Conservation (phyloP, 2,329 filamentous ascomycete species). For the Talaromyces rugulosus region DNA sequence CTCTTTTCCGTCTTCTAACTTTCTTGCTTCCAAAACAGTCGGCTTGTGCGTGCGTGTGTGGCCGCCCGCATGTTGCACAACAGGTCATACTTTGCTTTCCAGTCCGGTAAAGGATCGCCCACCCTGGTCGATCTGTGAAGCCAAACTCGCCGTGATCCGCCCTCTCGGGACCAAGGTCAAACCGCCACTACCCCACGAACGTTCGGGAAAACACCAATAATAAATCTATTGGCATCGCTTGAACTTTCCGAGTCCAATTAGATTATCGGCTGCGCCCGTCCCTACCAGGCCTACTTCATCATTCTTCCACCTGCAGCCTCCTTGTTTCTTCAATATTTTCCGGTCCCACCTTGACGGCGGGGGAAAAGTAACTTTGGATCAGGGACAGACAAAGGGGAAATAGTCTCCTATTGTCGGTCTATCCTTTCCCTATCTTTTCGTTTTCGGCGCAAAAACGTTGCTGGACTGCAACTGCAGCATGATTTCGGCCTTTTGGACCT, state of each 20-base stretch:
- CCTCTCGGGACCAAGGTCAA: constrained; percentile 5
- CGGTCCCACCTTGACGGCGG: neutral
- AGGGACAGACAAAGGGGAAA: neutral
- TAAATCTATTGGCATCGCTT: neutral
- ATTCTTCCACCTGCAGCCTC: neutral
- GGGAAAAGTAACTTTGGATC: neutral
- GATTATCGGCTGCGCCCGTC: neutral
- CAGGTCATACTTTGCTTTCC: constrained; percentile 2
- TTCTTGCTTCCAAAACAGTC: neutral
- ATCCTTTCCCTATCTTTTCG: neutral
- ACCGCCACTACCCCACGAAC: neutral
- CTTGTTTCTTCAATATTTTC: neutral
- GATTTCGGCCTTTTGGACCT: constrained; percentile 4
- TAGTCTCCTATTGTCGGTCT: neutral
- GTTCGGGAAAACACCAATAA: neutral
- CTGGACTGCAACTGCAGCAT: constrained; percentile 5
- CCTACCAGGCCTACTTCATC: neutral
- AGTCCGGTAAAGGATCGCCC: constrained; percentile 4
- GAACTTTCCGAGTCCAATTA: neutral
- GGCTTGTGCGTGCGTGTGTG: neutral
- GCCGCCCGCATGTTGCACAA: neutral
- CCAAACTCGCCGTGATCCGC: constrained; percentile 5
- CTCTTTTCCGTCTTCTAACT: neutral
- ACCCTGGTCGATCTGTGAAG: neutral
- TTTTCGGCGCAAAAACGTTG: neutral